Conservation (phyloP, 441 rosid genomes). For the Aleurites moluccanus region DNA sequence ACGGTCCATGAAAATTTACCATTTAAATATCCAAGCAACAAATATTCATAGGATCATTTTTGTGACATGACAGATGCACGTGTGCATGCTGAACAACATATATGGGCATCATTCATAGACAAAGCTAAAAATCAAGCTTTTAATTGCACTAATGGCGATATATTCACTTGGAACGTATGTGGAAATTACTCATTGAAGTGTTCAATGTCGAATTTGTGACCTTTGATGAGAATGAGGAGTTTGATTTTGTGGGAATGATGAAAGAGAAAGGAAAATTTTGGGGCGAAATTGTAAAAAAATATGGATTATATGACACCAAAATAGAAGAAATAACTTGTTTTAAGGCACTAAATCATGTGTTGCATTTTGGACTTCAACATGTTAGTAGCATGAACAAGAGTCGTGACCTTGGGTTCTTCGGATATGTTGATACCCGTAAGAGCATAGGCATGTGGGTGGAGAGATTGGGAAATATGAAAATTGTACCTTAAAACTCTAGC, state of each 20-base stretch:
- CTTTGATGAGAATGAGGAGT: too few species aligned
- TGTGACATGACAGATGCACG: conserved; percentile 35
- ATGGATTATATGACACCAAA: conserved; percentile 35
- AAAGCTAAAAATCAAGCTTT: conserved; percentile 32
- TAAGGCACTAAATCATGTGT: conserved; percentile 16
- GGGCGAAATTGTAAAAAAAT: conserved; percentile 38
- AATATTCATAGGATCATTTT: conserved; percentile 39
- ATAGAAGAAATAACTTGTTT: conserved; percentile 32
- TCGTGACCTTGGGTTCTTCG: background rate
- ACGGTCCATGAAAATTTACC: too few species aligned
- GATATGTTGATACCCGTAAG: conserved; percentile 26
- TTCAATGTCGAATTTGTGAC: too few species aligned
- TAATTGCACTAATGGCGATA: conserved; percentile 38
- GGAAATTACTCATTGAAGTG: too few species aligned
- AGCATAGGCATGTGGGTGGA: conserved; percentile 18
- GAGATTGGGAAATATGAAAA: too few species aligned
- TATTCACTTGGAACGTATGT: conserved; percentile 28
- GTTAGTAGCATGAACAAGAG: conserved; percentile 46
- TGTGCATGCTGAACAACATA: conserved; percentile 38
- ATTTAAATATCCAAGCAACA: too few species aligned
- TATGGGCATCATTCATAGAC: conserved; percentile 27
- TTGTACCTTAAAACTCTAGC: conserved; percentile 24
- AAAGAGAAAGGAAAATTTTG: conserved; percentile 23
- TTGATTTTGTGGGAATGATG: conserved; percentile 25
- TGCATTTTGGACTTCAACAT: conserved; percentile 32